Base-by-base conservation (phyloP, 768 basidiomycete genomes). In the Termitomyces sp. region DNA sequence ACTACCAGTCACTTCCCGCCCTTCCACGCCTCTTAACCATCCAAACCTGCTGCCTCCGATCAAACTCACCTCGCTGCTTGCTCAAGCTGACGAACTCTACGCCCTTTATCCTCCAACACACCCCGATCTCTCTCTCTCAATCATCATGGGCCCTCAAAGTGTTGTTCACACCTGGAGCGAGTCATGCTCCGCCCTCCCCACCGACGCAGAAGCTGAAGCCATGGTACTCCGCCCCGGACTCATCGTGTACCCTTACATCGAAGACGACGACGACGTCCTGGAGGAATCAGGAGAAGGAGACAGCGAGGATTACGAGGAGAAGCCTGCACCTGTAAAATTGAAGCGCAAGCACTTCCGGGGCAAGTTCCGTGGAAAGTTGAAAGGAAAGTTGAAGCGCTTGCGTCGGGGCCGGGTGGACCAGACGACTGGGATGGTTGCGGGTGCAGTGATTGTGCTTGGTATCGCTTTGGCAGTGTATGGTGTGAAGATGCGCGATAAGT, bases 131-230 rank as follows among this genome's bases (percentile, higher is more conserved):
- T 67, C 62, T 3, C 72, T 90, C 16, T 71, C 79, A 6, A 72
- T 76, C 30, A 89, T 89, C 48, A 84, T 93, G 81, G 91, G 91
- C 9, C 89, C 88, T 1, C 85, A 88, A 64, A 91, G 89, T 65
- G 88, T 82, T 37, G 74, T 91, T 51, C 82, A 79, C 68, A 92
- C 91, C 9, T 93, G 90, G 90, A 82, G 79, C 18, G 81, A 85
- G 63, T 68, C 72, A 27, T 64, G 68, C 3, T 50, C 69, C 0
- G 69, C 71, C n/a, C 69, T 83, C 43, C 83, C 81, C 0, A 63
- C 69, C 8, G 85, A 86, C 62, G 73, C 79, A 52, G 79, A 77
- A 47, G 87, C 87, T 4, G 88, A 89, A 69, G 68, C 72, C 8
- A 83, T 87, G 78, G 83, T 88, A 20, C 66, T 69, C 5, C 70